Conservation (phyloP, 2,329 filamentous ascomycete genomes). For the Penicillium sp. region DNA sequence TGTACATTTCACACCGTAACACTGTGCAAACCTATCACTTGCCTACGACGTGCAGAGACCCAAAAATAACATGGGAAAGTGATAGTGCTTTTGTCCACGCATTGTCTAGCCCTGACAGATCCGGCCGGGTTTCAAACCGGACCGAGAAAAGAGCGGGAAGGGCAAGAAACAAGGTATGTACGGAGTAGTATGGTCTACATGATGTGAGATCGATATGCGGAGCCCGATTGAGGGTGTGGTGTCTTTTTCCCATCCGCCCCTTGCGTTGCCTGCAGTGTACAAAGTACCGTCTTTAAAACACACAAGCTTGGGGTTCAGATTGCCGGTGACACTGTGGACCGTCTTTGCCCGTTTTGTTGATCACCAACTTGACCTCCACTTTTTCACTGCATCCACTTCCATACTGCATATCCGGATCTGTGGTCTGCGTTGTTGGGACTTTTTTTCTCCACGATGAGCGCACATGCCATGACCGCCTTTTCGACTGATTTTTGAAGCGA, state of each 20-base stretch:
- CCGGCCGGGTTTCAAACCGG: conserved; percentile 7
- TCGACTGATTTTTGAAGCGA: neutral
- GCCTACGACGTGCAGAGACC: conserved; percentile 18
- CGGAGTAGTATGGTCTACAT: conserved; percentile 6
- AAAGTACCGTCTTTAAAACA: neutral
- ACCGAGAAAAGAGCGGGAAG: neutral
- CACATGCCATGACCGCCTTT: conserved; percentile 2
- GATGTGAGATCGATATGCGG: conserved; percentile 15
- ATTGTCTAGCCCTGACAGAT: conserved; percentile 5
- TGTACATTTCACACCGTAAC: neutral
- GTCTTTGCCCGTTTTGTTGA: conserved; percentile 23
- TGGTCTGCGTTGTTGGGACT: neutral
- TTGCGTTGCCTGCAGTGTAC: conserved; percentile 17
- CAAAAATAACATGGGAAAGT: neutral
- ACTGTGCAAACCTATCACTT: conserved; percentile 9
- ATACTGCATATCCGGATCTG: conserved; percentile 4
- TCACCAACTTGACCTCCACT: conserved; percentile 17
- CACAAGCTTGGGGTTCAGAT: neutral
- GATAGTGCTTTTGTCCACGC: conserved; percentile 11
- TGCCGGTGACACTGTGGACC: conserved; percentile 20
- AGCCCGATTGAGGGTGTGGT: conserved; percentile 13
- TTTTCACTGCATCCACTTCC: neutral
- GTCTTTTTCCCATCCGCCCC: conserved; percentile 9
- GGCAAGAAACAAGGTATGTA: neutral
- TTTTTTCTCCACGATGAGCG: neutral